A percentile compares a stretch with the other conserved stretches of the same genome.
phyloP scores from a whole-genome alignment of 768 basidiomycete genomes.

The Butyriboletus loyo region DNA sequence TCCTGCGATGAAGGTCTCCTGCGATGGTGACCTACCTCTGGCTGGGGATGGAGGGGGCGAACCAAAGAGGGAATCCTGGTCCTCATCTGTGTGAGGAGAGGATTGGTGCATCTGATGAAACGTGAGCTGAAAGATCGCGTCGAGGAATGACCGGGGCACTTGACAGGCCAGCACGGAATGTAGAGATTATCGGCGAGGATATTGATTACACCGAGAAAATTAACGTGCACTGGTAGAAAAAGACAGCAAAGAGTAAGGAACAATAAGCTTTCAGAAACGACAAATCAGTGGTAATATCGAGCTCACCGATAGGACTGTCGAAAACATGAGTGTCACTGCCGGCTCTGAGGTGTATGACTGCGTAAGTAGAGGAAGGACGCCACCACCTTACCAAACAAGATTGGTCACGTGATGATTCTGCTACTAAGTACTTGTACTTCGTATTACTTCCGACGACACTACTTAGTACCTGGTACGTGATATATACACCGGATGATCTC shows the following conservation, averaged over 20 bases:
- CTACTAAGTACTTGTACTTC: too few species aligned
- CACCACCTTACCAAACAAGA: slow-evolving; percentile 4
- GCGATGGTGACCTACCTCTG: slow-evolving; percentile 76
- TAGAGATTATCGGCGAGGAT: slow-evolving; percentile 3
- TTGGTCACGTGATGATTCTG: background rate
- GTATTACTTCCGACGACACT: too few species aligned
- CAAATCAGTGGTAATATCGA: background rate
- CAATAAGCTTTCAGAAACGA: background rate
- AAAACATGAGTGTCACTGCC: background rate
- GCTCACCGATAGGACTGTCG: slow-evolving; percentile 1
- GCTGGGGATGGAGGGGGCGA: slow-evolving; percentile 69
- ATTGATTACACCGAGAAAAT: background rate
- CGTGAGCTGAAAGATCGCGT: slow-evolving; percentile 13
- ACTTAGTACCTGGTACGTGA: too few species aligned
- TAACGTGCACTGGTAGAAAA: background rate
- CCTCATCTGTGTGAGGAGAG: slow-evolving; percentile 25
- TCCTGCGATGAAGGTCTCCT: slow-evolving; percentile 29
- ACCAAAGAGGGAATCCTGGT: slow-evolving; percentile 77
- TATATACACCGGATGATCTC: background rate
- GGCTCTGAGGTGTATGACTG: background rate
- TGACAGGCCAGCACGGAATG: background rate
- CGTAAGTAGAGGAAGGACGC: background rate
- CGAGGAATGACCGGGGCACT: slow-evolving; percentile 17
- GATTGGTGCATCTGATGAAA: slow-evolving; percentile 19
- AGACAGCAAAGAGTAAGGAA: background rate